Evolutionary conservation across 2,329 filamentous ascomycete genomes (phyloP), one percentile per base, ranked within the genome.

Genomic region (Epichloe amarillans): DNA sequence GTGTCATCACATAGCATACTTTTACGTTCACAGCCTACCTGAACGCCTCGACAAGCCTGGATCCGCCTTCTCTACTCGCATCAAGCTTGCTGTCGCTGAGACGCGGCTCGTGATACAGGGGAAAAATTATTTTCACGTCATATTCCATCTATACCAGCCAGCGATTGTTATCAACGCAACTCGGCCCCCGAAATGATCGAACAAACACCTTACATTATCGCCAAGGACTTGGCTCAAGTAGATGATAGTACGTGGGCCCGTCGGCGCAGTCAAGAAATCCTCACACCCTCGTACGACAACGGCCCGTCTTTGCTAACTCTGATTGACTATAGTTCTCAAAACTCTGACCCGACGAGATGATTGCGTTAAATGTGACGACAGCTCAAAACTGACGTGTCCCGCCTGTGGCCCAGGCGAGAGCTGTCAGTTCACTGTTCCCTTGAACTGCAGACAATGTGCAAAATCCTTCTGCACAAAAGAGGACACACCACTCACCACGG

Each of bases 341-440:
- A 58, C 60, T 47, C 63, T 75, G 42, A 56, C 67, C 15, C 67
- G 63, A 38, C 66, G 73, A 59, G 64, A 69, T 49, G 63, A 64
- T 38, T 79, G 75, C 55, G 65, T 75, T 10, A 57, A 67, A 42
- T 79, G 76, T 60, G 68, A 71, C 30, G 66, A 69, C 47, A 59
- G 55, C 61, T 49, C 71, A 62, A 36, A 65, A 50, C 61, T 69
- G 38, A 53, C 67, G 21, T 79, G 76, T 50, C 76, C 76, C 5
- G 46, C 57, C 5, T 80, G 76, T 56, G 56, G 57, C 10, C 51
- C 62, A 1, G 66, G 64, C 23, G 61, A 73, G 52, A 65, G 59
- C 43, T 80, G 77, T 56, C 66, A 69, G 52, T 71, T 71, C 50
- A 72, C 69, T 6, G 62, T 72, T 7, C 71, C 71, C 6, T 56